These are phyloP conservation scores for Coccinonectria pachysandricola DNA, from an alignment of 2,329 filamentous ascomycete species.

Conservation along the genomic window DNA sequence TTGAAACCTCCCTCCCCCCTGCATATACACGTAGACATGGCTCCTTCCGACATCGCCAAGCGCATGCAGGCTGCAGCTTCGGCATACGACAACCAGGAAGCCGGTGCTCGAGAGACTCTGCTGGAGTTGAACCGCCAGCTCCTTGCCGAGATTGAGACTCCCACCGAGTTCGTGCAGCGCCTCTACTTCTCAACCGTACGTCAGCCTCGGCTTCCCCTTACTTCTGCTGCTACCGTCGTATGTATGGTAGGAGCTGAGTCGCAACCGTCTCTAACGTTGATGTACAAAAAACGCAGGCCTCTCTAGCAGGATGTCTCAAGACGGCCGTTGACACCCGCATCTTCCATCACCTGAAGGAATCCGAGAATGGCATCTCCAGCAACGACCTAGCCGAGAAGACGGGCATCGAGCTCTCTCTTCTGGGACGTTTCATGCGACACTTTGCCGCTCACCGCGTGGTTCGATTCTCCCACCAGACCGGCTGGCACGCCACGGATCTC, in stretches of 20 bases:
- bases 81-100: slow-evolving; percentile 3
- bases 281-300: slow-evolving; percentile 3
- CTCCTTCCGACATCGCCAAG: slow-evolving; percentile 4
- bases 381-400: slow-evolving; percentile 4
- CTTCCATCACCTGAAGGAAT: slow-evolving; percentile 4
- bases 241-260: neutral
- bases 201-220: neutral
- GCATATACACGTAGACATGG: no score
- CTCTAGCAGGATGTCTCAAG: slow-evolving; percentile 5
- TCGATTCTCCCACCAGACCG: slow-evolving; percentile 2
- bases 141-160: slow-evolving; percentile 8
- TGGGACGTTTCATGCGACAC: slow-evolving; percentile 9
- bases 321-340: slow-evolving; percentile 5
- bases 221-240: neutral
- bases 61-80: slow-evolving; percentile 5
- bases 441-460: slow-evolving; percentile 7
- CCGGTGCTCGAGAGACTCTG: slow-evolving; percentile 6
- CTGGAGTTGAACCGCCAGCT: slow-evolving; percentile 7
- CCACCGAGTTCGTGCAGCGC: slow-evolving; percentile 7
- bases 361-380: slow-evolving; percentile 3
- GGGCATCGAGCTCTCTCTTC: slow-evolving; percentile 2
- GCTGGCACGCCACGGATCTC: slow-evolving; percentile 6
- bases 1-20: no score
- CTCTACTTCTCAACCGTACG: slow-evolving; percentile 5
- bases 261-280: neutral